Evolutionary conservation across 2,329 filamentous ascomycete species (phyloP).

Genomic region (Arthrobotrys pseudoclavata): DNA sequence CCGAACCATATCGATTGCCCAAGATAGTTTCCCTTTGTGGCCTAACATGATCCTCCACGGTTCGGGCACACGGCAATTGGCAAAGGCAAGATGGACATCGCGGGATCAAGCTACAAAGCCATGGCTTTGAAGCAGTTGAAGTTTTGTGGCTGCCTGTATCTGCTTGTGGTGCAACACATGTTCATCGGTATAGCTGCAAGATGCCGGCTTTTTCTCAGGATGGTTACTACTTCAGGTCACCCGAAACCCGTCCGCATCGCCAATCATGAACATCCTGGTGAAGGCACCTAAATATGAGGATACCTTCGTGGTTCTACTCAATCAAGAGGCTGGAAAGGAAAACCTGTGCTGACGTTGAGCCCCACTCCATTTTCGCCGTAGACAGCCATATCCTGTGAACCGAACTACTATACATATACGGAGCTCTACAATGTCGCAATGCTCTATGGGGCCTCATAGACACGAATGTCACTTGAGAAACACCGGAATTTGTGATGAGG

Average conservation of each 20-base stretch:
- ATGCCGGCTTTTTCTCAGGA: conserved; percentile 37
- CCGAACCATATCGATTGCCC: conserved; percentile 4
- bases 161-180: conserved; percentile 29
- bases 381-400: neutral
- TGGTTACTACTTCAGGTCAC: conserved; percentile 42
- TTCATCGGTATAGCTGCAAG: conserved; percentile 15
- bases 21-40: neutral
- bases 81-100: neutral
- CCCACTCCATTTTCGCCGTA: neutral
- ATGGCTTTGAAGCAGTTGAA: neutral
- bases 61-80: neutral
- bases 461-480: conserved; percentile 51
- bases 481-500: conserved; percentile 2
- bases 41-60: neutral
- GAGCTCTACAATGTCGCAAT: neutral
- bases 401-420: neutral
- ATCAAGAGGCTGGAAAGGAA: conserved; percentile 22
- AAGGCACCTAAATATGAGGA: conserved; percentile 5
- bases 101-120: neutral
- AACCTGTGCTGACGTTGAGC: neutral
- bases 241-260: conserved; percentile 38
- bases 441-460: conserved; percentile 7
- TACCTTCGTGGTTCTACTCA: neutral
- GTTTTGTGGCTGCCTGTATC: conserved; percentile 37
- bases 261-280: conserved; percentile 29